Conservation (phyloP, 2,329 filamentous ascomycete genomes). For the Claviceps cyperi region DNA sequence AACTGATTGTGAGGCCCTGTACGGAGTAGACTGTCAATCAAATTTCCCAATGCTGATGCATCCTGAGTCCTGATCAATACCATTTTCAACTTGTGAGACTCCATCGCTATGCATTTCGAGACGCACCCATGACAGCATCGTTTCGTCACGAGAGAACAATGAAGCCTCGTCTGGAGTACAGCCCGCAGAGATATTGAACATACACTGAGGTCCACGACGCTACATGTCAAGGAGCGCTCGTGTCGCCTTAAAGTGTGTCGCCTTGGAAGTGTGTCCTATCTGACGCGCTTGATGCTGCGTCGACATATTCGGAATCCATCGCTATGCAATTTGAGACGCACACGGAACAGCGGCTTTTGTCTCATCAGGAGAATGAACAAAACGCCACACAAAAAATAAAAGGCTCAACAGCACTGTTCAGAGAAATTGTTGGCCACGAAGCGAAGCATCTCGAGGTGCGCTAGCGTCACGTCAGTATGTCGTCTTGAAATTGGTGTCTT, state of each 20-base stretch:
- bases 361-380: neutral
- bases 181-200: no score
- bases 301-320: neutral
- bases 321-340: neutral
- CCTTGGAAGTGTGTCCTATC: no score
- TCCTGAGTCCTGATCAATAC: neutral
- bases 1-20: neutral
- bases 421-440: no score
- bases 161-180: no score
- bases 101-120: constrained; percentile 1
- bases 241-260: no score
- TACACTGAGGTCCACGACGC: no score
- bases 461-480: no score
- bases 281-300: no score
- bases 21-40: neutral
- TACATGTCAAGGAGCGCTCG: no score
- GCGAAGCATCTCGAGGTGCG: no score
- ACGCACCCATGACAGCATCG: neutral
- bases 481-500: no score
- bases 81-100: neutral
- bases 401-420: neutral
- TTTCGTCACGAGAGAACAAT: neutral
- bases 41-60: neutral
- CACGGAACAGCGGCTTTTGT: neutral
- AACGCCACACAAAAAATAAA: no score